Evolutionary conservation across 305 asterid genomes (phyloP), one percentile per base, ranked within the genome.

Genomic region (Fraxinus sp.): DNA sequence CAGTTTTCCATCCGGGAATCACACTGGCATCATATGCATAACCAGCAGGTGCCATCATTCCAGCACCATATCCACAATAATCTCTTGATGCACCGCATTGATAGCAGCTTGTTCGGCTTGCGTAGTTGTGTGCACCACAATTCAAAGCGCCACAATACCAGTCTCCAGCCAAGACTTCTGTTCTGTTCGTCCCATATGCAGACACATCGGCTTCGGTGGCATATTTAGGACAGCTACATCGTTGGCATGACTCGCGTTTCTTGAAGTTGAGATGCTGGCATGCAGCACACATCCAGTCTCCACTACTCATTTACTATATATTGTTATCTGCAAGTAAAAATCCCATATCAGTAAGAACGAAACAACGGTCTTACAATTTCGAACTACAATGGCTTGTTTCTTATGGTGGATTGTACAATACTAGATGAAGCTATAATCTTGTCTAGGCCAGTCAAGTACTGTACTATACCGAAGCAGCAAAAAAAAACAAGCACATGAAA

Each of bases 201-300:
- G 89, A 70, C 14, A 88, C 80, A 24, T 90, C 92, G 22, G 82
- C 32, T 0, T 83, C 76, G 0, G 87, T 39, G 3, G 90, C 91
- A 39, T 70, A 85, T 64, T 87, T 88, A 0, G 92, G 92, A 33
- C 89, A 90, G 79, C 85, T 81, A 46, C 92, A 90, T 72, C 85
- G 79, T 80, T 87, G 90, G 75, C 92, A 90, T 18, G 88, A 86
- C 26, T 88, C 91, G 26, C 92, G 78, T 59, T 86, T 88, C 87
- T 87, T 90, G 86, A 90, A 90, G 78, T 90, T 90, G 72, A 81
- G 59, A 72, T 90, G 88, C 7, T 88, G 89, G 86, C 92, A 90
- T 77, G 92, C 91, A 46, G 85, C 87, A 79, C 92, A 90, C 89
- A 84, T 83, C 92, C 92, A 90, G 33, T 90, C 92, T 86, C 92